Evolutionary conservation across 257 asterid species (phyloP).

Genomic region (Paraleonurus japonicus): DNA sequence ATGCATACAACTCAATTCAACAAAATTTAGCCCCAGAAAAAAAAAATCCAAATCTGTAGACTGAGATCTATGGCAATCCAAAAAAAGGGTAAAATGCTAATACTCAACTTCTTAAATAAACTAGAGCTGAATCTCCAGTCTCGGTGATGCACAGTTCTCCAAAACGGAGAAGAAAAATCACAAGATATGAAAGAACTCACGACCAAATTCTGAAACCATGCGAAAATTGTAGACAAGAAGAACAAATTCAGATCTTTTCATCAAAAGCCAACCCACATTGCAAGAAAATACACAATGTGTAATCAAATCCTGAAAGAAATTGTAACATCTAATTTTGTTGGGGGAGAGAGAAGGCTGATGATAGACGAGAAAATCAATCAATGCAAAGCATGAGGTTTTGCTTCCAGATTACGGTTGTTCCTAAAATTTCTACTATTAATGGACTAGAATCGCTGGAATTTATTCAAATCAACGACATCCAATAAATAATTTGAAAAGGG

Average conservation of each 20-base stretch:
- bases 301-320: conserved; percentile 7
- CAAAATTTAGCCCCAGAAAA: neutral
- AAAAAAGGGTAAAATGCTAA: neutral
- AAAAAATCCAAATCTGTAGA: neutral
- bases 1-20: conserved; percentile 2
- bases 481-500: neutral
- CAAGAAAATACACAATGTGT: conserved; percentile 27
- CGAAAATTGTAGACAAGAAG: conserved; percentile 8
- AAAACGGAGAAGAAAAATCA: neutral
- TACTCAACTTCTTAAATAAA: neutral
- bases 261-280: conserved; percentile 53
- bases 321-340: neutral
- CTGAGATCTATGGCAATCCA: conserved; percentile 13
- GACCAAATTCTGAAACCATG: conserved; percentile 23
- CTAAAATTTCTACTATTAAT: conserved; percentile 29
- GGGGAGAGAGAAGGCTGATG: conserved; percentile 15
- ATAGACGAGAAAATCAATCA: conserved; percentile 22
- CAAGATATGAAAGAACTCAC: conserved; percentile 16
- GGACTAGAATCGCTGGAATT: conserved; percentile 21
- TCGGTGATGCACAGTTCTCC: conserved; percentile 2
- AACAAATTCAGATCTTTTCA: conserved; percentile 32
- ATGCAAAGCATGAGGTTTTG: conserved; percentile 19
- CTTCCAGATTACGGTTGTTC: conserved; percentile 21
- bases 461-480: conserved; percentile 23
- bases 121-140: neutral